Conservation (phyloP, 371 early-diverging fungal species). For the Mucor ambiguus region DNA sequence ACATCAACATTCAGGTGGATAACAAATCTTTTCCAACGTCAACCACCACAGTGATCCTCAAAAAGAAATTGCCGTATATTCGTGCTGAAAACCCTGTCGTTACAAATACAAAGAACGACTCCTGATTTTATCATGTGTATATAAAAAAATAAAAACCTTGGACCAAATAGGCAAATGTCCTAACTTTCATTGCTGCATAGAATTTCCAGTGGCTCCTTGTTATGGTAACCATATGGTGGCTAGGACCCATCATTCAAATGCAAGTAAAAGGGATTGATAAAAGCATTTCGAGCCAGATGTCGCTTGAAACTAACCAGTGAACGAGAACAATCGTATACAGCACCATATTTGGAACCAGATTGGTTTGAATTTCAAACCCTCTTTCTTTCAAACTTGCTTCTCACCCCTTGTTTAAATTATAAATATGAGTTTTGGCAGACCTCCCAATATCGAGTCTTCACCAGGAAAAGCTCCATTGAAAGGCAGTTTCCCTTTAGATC, state of each 20-base stretch:
- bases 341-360: neutral
- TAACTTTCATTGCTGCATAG: neutral
- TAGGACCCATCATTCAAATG: no score
- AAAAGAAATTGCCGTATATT: neutral
- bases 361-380: neutral
- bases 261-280: neutral
- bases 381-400: neutral
- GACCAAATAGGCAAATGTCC: neutral
- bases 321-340: neutral
- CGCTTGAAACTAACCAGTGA: neutral
- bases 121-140: neutral
- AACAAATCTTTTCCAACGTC: conserved; percentile 1
- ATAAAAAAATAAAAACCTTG: neutral
- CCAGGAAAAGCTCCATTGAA: conserved; percentile 72
- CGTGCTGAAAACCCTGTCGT: neutral
- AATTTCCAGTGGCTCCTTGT: neutral
- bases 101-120: neutral
- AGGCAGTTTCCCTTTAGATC: conserved; percentile 85
- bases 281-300: neutral
- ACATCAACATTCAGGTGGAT: neutral
- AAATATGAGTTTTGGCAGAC: conserved; percentile 67
- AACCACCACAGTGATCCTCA: conserved; percentile 5
- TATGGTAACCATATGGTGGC: neutral
- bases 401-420: conserved; percentile 6
- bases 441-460: conserved; percentile 62